Conservation (phyloP, 1,284 basidiomycete genomes). For the Pseudozyma pruni region DNA sequence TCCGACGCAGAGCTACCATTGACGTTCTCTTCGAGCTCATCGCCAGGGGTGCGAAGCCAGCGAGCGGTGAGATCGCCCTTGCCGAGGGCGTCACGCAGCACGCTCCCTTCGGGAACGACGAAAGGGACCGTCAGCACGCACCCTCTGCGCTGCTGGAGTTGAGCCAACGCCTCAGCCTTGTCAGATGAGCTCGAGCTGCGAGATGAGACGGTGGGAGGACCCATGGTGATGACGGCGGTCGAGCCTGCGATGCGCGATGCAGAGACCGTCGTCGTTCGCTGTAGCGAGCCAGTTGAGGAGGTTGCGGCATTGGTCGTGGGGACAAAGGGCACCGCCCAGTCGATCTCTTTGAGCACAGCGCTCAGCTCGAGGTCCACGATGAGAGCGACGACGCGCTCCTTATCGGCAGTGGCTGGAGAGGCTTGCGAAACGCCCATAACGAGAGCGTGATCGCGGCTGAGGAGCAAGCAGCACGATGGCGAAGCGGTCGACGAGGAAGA, state of each 20-base stretch:
- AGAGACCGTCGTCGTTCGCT: slow-evolving; percentile 34
- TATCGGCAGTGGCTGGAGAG: slow-evolving; percentile 19
- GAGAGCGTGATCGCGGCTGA: slow-evolving; percentile 43
- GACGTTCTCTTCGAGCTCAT: not conserved
- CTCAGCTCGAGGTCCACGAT: slow-evolving; percentile 43
- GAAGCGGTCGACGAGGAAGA: slow-evolving; percentile 29
- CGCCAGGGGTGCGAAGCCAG: slow-evolving; percentile 20
- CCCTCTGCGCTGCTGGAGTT: slow-evolving; percentile 32
- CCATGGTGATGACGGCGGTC: slow-evolving; percentile 27
- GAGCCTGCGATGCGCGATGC: slow-evolving; percentile 45
- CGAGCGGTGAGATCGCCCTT: slow-evolving; percentile 40
- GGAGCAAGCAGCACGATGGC: slow-evolving; percentile 27
- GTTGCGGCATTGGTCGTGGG: slow-evolving; percentile 10
- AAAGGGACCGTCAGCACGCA: slow-evolving; percentile 40
- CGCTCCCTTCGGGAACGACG: slow-evolving; percentile 33
- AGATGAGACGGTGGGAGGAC: slow-evolving; percentile 19
- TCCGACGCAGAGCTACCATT: slow-evolving; percentile 4
- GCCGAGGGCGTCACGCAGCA: slow-evolving; percentile 44
- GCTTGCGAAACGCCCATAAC: slow-evolving; percentile 26
- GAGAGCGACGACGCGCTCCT: slow-evolving; percentile 38
- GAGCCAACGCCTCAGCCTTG: slow-evolving; percentile 24
- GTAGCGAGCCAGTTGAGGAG: slow-evolving; percentile 11
- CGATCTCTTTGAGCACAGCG: slow-evolving; percentile 36
- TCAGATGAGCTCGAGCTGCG: slow-evolving; percentile 15
- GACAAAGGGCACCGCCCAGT: slow-evolving; percentile 38